phyloP scores from a whole-genome alignment of 768 basidiomycete genomes.

The Pisolithus marmoratus region DNA sequence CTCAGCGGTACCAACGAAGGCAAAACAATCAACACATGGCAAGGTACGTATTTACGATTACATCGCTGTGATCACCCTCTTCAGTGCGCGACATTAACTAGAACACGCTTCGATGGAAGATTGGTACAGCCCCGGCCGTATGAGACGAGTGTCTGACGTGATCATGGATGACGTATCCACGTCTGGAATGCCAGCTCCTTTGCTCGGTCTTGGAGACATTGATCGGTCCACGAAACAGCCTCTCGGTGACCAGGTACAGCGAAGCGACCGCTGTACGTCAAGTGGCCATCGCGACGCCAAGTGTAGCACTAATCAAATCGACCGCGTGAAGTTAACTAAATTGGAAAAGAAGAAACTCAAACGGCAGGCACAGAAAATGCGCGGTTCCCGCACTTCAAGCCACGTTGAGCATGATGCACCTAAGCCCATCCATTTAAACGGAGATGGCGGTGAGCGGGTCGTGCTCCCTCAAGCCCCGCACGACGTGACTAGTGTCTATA shows the following conservation, averaged over 20 bases:
- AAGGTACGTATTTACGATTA: constrained; percentile 18
- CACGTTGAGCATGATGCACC: no score
- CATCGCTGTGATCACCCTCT: not conserved
- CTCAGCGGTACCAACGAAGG: constrained; percentile 23
- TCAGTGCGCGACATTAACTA: constrained; percentile 1
- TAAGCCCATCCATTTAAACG: no score
- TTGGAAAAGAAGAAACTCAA: not conserved
- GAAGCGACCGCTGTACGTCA: no score
- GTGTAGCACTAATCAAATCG: not conserved
- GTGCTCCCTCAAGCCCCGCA: not conserved
- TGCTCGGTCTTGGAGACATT: not conserved
- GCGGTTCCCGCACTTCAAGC: not conserved
- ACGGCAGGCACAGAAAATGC: not conserved
- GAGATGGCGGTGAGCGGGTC: not conserved
- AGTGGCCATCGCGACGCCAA: not conserved
- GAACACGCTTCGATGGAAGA: constrained; percentile 13
- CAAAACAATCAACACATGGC: constrained; percentile 36
- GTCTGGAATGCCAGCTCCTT: not conserved
- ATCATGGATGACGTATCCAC: constrained; percentile 7
- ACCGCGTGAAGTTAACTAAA: not conserved
- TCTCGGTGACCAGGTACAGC: not conserved
- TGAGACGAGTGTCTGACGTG: constrained; percentile 10
- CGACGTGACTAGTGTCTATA: not conserved
- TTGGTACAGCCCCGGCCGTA: constrained; percentile 18
- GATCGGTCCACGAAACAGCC: not conserved